Percentiles rank a stretch among this genome's conserved stretches.
Conservation (phyloP, 495 filamentous ascomycete species). For the Hyphodiscus hymeniophilus region DNA sequence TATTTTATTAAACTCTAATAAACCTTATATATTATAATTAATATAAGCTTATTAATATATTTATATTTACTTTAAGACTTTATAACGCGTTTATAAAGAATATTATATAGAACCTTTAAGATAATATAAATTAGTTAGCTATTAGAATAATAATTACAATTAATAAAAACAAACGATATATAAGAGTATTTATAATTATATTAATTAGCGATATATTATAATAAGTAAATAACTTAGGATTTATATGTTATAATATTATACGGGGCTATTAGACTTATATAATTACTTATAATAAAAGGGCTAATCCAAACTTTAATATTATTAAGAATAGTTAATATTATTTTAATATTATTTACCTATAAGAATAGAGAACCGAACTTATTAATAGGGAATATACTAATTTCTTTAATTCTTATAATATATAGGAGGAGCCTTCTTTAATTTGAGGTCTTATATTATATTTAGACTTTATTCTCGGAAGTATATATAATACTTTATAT, state of each 20-base stretch:
- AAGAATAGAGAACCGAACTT: background rate
- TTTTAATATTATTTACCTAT: background rate
- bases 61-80: background rate
- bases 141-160: background rate
- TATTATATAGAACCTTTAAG: background rate
- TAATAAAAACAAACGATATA: background rate
- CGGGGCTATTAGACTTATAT: background rate
- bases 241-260: background rate
- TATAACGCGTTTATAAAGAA: background rate
- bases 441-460: too few species aligned
- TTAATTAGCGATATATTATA: background rate
- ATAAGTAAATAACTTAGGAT: background rate
- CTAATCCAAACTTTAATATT: background rate
- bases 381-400: background rate
- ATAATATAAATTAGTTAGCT: background rate
- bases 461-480: background rate
- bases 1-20: background rate
- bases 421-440: too few species aligned
- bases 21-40: background rate
- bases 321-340: background rate
- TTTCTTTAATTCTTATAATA: background rate
- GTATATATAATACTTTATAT: slow-evolving; percentile 1
- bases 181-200: background rate
- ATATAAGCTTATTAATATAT: background rate
- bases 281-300: background rate